Percentiles rank a stretch among this genome's conserved stretches.
Conservation (phyloP, 257 asterid genomes). For the Solanum phureja region DNA sequence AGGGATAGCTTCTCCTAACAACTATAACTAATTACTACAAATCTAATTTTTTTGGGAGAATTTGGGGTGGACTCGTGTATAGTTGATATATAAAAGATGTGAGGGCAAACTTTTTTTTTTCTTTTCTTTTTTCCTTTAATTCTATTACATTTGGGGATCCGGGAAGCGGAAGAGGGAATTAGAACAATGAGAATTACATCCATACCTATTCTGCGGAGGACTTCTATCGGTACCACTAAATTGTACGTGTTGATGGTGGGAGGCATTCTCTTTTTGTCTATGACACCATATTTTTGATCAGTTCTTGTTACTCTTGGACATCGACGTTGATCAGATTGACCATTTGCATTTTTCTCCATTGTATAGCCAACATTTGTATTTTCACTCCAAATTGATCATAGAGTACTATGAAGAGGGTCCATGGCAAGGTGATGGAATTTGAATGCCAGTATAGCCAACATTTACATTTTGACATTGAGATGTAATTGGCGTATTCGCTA, state of each 20-base stretch:
- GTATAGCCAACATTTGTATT: not conserved
- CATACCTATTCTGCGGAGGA: not conserved
- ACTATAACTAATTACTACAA: not conserved
- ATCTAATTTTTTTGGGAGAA: not conserved
- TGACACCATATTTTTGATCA: not conserved
- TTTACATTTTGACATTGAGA: constrained; percentile 34
- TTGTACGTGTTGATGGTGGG: not conserved
- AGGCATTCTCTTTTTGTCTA: not conserved
- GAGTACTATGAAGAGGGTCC: not conserved
- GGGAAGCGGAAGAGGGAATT: not conserved
- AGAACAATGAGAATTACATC: not conserved
- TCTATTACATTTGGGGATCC: not conserved
- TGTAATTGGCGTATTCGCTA: not conserved
- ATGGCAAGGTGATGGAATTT: constrained; percentile 36
- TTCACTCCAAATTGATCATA: not conserved
- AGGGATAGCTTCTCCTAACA: not conserved
- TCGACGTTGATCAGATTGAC: not conserved
- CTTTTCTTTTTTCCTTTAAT: not conserved
- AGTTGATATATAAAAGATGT: not conserved
- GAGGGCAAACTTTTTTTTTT: not conserved
- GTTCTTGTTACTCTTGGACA: not conserved
- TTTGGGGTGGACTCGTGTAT: not conserved
- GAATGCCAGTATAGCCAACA: constrained; percentile 27
- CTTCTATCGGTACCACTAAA: not conserved
- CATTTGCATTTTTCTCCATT: not conserved